A percentile compares a stretch with the other conserved stretches of the same genome.
These are phyloP conservation scores for Cryoendolithus antarcticus DNA, from an alignment of 2,329 filamentous ascomycete species.

Conservation along the genomic window DNA sequence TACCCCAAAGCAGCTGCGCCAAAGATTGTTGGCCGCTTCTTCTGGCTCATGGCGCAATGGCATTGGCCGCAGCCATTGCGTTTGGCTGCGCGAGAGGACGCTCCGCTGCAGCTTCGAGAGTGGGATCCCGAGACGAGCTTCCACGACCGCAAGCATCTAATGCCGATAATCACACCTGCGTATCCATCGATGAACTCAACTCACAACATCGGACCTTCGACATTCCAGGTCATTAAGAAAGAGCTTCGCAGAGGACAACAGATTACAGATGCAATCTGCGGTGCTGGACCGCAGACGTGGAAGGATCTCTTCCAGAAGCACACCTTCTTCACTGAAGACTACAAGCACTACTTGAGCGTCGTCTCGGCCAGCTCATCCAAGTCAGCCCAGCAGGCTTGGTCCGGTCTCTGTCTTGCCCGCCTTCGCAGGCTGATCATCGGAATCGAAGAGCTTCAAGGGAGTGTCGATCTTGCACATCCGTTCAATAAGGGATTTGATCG, in stretches of 20 bases:
- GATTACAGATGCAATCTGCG: conserved; percentile 67
- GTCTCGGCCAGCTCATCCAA: conserved; percentile 71
- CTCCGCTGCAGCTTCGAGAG: conserved; percentile 66
- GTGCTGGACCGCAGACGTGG: conserved; percentile 61
- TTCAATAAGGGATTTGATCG: conserved; percentile 91
- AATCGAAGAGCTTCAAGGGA: conserved; percentile 63
- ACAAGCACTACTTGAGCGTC: conserved; percentile 91
- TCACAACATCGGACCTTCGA: conserved; percentile 82
- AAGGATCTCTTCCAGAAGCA: conserved; percentile 81
- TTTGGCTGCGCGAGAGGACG: conserved; percentile 76
- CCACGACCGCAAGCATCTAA: conserved; percentile 72
- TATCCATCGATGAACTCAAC: conserved; percentile 98
- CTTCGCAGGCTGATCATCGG: conserved; percentile 73
- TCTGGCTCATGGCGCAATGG: conserved; percentile 82
- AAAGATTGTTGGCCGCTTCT: conserved; percentile 86
- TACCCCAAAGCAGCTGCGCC: conserved; percentile 87
- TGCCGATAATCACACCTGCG: conserved; percentile 96
- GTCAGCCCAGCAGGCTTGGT: conserved; percentile 77
- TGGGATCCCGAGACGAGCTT: conserved; percentile 90
- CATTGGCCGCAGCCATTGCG: conserved; percentile 89
- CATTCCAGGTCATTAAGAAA: conserved; percentile 67
- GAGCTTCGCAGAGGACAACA: conserved; percentile 69
- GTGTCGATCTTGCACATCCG: conserved; percentile 69
- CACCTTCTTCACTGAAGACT: conserved; percentile 82
- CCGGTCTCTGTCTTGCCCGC: conserved; percentile 86